These are phyloP conservation scores for Dichotomocladium elegans DNA, from an alignment of 371 early-diverging fungal genomes.

Conservation along the genomic window DNA sequence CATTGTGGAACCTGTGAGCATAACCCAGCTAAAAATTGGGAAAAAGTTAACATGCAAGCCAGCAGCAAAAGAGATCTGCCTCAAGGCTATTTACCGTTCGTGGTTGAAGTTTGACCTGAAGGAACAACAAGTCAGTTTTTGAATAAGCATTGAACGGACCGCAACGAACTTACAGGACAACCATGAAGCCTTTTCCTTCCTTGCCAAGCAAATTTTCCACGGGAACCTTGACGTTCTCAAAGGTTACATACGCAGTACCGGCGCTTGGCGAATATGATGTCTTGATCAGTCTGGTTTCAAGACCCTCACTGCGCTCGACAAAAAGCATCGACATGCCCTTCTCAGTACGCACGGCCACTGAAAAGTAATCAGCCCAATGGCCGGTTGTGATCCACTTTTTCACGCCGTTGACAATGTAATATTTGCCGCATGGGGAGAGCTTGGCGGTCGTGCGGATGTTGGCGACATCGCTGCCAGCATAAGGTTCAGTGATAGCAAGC, in stretches of 20 bases:
- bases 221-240: slow-evolving; percentile 67
- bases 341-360: slow-evolving; percentile 61
- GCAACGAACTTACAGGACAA: slow-evolving; percentile 23
- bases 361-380: slow-evolving; percentile 56
- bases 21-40: slow-evolving; percentile 8
- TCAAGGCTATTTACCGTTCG: slow-evolving; percentile 1
- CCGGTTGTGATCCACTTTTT: slow-evolving; percentile 76
- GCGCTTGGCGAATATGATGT: slow-evolving; percentile 57
- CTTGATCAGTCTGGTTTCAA: slow-evolving; percentile 57
- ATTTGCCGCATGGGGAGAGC: slow-evolving; percentile 66
- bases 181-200: slow-evolving; percentile 66
- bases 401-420: slow-evolving; percentile 68
- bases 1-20: slow-evolving; percentile 17
- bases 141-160: no score
- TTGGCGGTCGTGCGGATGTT: slow-evolving; percentile 65
- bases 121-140: not conserved
- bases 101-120: slow-evolving; percentile 15
- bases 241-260: slow-evolving; percentile 48
- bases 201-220: slow-evolving; percentile 68
- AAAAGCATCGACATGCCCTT: slow-evolving; percentile 62
- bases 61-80: not conserved
- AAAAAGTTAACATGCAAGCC: not conserved
- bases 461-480: slow-evolving; percentile 80
- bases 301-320: slow-evolving; percentile 53
- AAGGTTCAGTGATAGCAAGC: slow-evolving; percentile 63